These are phyloP conservation scores for Russula lepida DNA, from an alignment of 768 basidiomycete genomes.

Conservation along the genomic window DNA sequence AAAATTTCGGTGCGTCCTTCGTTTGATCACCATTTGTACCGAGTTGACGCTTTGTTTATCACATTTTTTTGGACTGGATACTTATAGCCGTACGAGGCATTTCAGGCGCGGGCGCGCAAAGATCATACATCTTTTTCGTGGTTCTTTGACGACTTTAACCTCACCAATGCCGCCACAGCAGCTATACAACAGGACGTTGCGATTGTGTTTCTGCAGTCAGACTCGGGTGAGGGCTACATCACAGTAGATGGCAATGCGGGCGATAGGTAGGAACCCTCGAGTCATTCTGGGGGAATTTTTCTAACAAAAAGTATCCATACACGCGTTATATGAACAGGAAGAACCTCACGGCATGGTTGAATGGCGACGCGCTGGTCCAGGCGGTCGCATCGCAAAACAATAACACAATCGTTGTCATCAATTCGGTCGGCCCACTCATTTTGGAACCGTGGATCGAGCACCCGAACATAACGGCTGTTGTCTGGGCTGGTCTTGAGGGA, in stretches of 20 bases:
- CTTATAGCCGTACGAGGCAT: slow-evolving; percentile 64
- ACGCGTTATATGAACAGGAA: not conserved
- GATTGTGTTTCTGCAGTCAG: slow-evolving; percentile 39
- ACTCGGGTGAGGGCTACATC: slow-evolving; percentile 39
- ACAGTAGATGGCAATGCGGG: slow-evolving; percentile 52
- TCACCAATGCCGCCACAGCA: slow-evolving; percentile 34
- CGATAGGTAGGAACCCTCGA: slow-evolving; percentile 37
- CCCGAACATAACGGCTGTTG: slow-evolving; percentile 61
- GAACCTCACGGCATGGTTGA: slow-evolving; percentile 35
- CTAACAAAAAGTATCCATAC: not conserved
- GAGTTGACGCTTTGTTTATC: not conserved
- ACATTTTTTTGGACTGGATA: not conserved
- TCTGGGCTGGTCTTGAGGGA: slow-evolving; percentile 49
- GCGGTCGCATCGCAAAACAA: slow-evolving; percentile 57
- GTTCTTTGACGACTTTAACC: slow-evolving; percentile 64
- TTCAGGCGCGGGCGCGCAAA: slow-evolving; percentile 60
- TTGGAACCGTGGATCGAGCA: slow-evolving; percentile 67
- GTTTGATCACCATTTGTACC: not conserved
- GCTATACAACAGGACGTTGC: slow-evolving; percentile 42
- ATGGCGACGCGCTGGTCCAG: slow-evolving; percentile 35
- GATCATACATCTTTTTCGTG: slow-evolving; percentile 61
- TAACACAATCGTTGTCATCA: slow-evolving; percentile 75
- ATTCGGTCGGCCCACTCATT: slow-evolving; percentile 66
- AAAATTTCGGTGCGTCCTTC: slow-evolving; percentile 52
- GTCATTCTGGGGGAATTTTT: not conserved